phyloP scores from a whole-genome alignment of 768 basidiomycete species.

The Termitomyces sp. region DNA sequence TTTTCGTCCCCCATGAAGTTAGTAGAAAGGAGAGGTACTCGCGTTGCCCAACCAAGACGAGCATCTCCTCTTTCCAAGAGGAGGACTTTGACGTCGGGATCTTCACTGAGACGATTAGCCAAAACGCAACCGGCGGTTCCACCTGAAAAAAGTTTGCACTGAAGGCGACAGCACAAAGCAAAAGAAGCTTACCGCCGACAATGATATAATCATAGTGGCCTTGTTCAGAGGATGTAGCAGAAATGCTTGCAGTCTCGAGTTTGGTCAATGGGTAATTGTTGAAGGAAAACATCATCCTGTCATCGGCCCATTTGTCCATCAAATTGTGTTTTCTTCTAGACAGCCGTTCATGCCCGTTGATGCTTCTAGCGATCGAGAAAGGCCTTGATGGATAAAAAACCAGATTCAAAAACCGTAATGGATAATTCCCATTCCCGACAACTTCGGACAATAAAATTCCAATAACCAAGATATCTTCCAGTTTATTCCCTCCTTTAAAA shows the following conservation, averaged over 20 bases:
- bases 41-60: slow-evolving; percentile 23
- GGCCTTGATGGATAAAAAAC: too few relatives aligned
- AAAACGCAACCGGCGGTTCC: slow-evolving; percentile 36
- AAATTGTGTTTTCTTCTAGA: too few relatives aligned
- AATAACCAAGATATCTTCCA: too few relatives aligned
- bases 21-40: slow-evolving; percentile 28
- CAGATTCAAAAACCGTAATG: too few relatives aligned
- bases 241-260: not conserved
- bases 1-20: slow-evolving; percentile 17
- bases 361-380: too few relatives aligned
- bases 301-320: too few relatives aligned
- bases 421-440: too few relatives aligned
- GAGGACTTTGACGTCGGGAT: slow-evolving; percentile 22
- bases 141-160: slow-evolving; percentile 12
- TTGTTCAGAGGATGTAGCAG: not conserved
- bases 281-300: not conserved
- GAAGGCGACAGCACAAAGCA: not conserved
- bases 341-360: too few relatives aligned
- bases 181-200: not conserved
- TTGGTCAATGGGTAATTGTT: not conserved
- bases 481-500: too few relatives aligned
- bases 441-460: too few relatives aligned
- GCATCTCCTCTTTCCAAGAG: slow-evolving; percentile 30
- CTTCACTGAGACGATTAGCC: slow-evolving; percentile 31
- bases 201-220: slow-evolving; percentile 5